Evolutionary conservation across 2,329 filamentous ascomycete genomes (phyloP), one percentile per base, ranked within the genome.

Genomic region (Hypoxylon sp.): DNA sequence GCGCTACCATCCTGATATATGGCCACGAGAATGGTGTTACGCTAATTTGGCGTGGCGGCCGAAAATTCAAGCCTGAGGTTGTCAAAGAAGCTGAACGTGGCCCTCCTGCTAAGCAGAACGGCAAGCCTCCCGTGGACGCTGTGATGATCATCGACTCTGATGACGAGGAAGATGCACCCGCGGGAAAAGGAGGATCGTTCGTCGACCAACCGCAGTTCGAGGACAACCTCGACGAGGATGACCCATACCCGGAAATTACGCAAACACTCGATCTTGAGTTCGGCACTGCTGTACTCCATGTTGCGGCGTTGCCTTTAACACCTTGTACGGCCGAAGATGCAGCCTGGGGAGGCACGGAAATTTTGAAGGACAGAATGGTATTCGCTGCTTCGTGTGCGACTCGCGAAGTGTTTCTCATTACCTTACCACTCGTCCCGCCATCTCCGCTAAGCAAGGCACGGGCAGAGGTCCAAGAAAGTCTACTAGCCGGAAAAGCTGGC

Each of bases 121-220:
- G 87, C 11, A 73, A 75, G 2, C 63, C 74, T 24, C 56, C 71
- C 4, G 82, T 83, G 16, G 85, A 88, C 71, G 79, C 82, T 3
- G 81, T 89, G 26, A 89, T 90, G 83, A 81, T 89, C 14, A 83
- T 90, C 56, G 87, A 90, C 71, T 89, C 86, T 1, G 87, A 90
- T 69, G 86, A 88, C 6, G 87, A 89, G 28, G 82, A 82, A 26
- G 68, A 79, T 1, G 63, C 78, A 52, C 68, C 77, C 20, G 63
- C 74, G 9, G 53, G 49, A 42, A 50, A 66, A 65, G 44, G 49
- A 71, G 33, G 68, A 71, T 20, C 60, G 0, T 83, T 81, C 54
- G 81, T 84, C 57, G 85, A 89, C 72, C 83, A 83, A 59, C 84
- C 87, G 6, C 81, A 87, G 62, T 90, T 90, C 63, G 85, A 88